Evolutionary conservation across 2,329 filamentous ascomycete genomes (phyloP), one percentile per base, ranked within the genome.

Genomic region (Golovinomyces cichoracearum): DNA sequence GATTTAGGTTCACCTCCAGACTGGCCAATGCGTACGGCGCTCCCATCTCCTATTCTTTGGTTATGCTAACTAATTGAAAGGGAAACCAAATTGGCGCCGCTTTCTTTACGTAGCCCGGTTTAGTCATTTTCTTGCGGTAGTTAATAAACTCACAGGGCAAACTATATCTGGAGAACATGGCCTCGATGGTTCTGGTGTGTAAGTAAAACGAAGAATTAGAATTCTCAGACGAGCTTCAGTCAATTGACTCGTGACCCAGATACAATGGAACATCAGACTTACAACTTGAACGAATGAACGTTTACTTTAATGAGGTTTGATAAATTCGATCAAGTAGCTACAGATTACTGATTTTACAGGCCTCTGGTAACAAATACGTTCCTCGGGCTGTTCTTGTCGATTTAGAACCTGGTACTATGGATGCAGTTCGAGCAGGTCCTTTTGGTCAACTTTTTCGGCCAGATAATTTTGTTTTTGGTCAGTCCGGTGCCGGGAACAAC

Each of bases 31-130:
- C 74, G 88, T 94, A 78, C 71, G 78, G 75, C 53, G 4, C 31
- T 33, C 31, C 31, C 10, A 15, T 3, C 2, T 7, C 13, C 13
- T 15, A 15, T 33, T 15, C 1, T 33, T 7, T 33, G 13, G 1
- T 19, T 42, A 9, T 25, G 42, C n/a, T 41, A 22, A 41, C n/a
- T 17, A 10, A 26, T 9, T 53, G 5, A 60, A 62, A 94, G 88
- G 90, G 90, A 78, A 98, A 98, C 82, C 90, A 98, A 83, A 93
- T 95, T 49, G 90, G 90, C 88, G 90, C 90, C 74, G 90, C 90
- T 71, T 98, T 98, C 78, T 98, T 80, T 83, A 69, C 59, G 76
- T 71, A 57, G 15, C 12, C 51, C 50, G n/a, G n/a, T 52, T 49
- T 49, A 47, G 22, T 41, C 19, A 48, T 46, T 48, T 51, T n/a